Percentiles rank a stretch among this genome's conserved stretches.
These are phyloP conservation scores for Neurospora sp. DNA, from an alignment of 2,329 filamentous ascomycete genomes.

Conservation along the genomic window DNA sequence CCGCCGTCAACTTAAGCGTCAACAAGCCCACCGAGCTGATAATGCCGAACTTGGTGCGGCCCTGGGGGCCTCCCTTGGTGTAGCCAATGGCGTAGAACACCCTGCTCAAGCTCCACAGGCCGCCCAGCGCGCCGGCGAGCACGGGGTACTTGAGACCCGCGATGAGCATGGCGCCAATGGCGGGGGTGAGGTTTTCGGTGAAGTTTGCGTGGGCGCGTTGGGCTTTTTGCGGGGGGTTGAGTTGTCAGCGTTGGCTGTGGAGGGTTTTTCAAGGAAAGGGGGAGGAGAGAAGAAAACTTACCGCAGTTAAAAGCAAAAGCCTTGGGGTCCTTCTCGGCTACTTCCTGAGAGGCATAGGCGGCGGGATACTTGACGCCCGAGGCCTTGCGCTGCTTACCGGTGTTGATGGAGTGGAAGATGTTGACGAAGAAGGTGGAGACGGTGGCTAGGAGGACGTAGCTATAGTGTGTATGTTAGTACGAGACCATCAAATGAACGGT, in stretches of 20 bases:
- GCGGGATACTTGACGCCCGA: constrained; percentile 47
- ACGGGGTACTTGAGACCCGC: constrained; percentile 45
- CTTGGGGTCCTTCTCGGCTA: constrained; percentile 42
- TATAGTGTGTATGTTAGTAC: constrained; percentile 21
- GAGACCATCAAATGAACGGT: constrained; percentile 1
- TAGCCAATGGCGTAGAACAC: constrained; percentile 48
- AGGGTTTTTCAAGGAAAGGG: no score
- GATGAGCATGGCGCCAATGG: constrained; percentile 43
- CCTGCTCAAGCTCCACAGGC: constrained; percentile 41
- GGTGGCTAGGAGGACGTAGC: constrained; percentile 51
- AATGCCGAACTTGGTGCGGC: constrained; percentile 30
- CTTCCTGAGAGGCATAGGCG: constrained; percentile 44
- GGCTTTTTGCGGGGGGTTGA: no score
- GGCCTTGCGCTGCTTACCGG: constrained; percentile 37
- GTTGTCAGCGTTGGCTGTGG: no score
- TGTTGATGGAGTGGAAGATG: constrained; percentile 38
- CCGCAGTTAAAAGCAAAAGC: constrained; percentile 55
- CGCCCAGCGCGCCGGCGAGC: constrained; percentile 38
- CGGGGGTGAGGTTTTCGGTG: constrained; percentile 47
- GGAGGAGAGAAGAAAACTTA: no score
- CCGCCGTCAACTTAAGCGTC: constrained; percentile 31
- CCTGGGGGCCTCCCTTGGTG: constrained; percentile 33
- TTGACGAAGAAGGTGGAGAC: constrained; percentile 49
- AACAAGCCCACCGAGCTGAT: constrained; percentile 26
- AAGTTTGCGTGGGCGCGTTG: constrained; percentile 56